These are phyloP conservation scores for Dactylella cylindrospora DNA, from an alignment of 2,329 filamentous ascomycete species.

Conservation along the genomic window DNA sequence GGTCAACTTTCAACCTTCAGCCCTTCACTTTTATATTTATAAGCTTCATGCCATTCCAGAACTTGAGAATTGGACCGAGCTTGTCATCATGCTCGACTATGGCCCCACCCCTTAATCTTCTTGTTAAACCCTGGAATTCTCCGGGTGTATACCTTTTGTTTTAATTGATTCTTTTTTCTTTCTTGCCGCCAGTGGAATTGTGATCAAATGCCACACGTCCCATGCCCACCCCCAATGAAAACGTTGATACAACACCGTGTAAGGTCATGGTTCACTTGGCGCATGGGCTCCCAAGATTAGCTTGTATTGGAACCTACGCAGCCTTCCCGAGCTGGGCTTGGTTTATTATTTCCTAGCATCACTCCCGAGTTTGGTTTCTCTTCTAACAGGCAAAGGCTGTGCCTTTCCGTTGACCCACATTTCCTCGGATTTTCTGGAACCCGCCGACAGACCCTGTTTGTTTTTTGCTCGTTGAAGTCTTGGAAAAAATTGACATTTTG, in stretches of 20 bases:
- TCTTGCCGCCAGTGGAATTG: too few species aligned
- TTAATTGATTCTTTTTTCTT: constrained; percentile 2
- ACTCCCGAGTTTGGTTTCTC: neutral
- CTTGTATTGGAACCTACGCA: too few species aligned
- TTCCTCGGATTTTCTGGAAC: neutral
- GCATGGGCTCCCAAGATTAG: neutral
- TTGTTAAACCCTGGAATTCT: neutral
- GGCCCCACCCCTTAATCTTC: neutral
- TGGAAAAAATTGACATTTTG: too few species aligned
- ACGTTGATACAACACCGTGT: constrained; percentile 20
- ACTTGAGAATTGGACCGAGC: constrained; percentile 4
- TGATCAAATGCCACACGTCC: too few species aligned
- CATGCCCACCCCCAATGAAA: constrained; percentile 3
- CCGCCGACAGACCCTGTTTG: neutral
- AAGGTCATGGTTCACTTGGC: constrained; percentile 10
- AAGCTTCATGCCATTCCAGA: neutral
- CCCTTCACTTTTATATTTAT: constrained; percentile 18
- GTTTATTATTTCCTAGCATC: too few species aligned
- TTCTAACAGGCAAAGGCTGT: constrained; percentile 5
- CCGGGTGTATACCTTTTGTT: neutral
- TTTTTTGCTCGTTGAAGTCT: neutral
- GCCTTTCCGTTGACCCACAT: neutral
- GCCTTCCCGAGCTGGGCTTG: too few species aligned
- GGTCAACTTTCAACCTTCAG: too few species aligned
- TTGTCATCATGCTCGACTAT: constrained; percentile 34